These are phyloP conservation scores for Mikania micrantha DNA, from an alignment of 129 eudicot genomes.

Conservation along the genomic window DNA sequence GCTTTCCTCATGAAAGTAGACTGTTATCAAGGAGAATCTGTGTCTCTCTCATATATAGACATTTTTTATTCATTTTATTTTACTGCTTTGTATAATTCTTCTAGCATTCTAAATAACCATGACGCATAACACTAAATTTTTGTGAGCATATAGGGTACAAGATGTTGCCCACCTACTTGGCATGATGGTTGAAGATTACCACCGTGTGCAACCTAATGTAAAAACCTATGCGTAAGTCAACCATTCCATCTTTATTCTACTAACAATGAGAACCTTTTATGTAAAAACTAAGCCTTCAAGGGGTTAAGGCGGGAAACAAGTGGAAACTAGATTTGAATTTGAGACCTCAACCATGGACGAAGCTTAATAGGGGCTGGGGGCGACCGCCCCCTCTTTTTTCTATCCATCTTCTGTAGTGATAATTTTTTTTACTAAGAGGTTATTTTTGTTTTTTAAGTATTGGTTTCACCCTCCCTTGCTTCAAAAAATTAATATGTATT, in stretches of 20 bases:
- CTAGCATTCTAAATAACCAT: neutral
- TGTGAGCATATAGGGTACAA: slow-evolving; percentile 68
- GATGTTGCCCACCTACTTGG: slow-evolving; percentile 96
- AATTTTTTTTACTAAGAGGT: too few species aligned
- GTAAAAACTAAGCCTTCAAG: neutral
- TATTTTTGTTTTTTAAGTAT: too few species aligned
- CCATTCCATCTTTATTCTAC: neutral
- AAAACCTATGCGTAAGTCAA: slow-evolving; percentile 88
- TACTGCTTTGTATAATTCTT: neutral
- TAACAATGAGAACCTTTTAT: neutral
- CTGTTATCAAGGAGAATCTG: neutral
- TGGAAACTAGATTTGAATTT: too few species aligned
- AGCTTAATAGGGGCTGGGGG: too few species aligned
- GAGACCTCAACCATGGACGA: too few species aligned
- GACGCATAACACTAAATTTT: neutral
- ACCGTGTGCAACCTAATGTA: slow-evolving; percentile 81
- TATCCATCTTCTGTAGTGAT: too few species aligned
- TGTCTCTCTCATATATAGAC: neutral
- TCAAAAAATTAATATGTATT: too few species aligned
- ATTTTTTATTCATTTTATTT: neutral
- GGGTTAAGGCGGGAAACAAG: neutral
- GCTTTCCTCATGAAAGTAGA: neutral
- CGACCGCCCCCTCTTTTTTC: too few species aligned
- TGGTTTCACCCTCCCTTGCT: too few species aligned
- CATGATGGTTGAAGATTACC: slow-evolving; percentile 92